Conservation (phyloP, 139 green algal species). For the Chlamydomonas eustigma region DNA sequence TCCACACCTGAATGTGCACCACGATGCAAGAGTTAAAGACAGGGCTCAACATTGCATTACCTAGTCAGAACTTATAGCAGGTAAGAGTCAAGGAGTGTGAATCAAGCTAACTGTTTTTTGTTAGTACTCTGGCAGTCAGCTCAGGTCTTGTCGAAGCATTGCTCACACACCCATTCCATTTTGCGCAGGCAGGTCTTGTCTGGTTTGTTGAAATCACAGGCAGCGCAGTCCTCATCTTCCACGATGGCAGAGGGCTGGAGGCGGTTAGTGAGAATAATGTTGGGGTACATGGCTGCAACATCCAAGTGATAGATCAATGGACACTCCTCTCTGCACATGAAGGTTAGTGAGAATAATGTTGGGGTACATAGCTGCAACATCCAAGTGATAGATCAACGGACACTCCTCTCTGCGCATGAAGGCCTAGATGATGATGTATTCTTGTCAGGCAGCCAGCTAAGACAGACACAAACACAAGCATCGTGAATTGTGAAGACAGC, state of each 20-base stretch:
- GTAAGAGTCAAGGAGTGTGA: too few species aligned
- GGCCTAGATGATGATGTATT: too few species aligned
- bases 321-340: conserved; percentile 60
- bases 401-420: conserved; percentile 80
- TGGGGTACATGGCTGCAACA: conserved; percentile 98
- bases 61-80: too few species aligned
- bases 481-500: too few species aligned
- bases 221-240: conserved; percentile 88
- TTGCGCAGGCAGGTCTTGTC: conserved; percentile 89
- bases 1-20: too few species aligned
- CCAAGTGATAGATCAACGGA: conserved; percentile 96
- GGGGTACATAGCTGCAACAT: conserved; percentile 96
- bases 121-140: neutral
- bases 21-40: too few species aligned
- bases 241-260: conserved; percentile 79
- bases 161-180: conserved; percentile 84
- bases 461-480: too few species aligned
- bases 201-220: conserved; percentile 94
- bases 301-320: conserved; percentile 98
- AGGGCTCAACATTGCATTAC: too few species aligned
- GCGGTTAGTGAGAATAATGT: conserved; percentile 99
- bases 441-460: too few species aligned
- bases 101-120: too few species aligned
- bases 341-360: neutral
- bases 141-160: neutral